Evolutionary conservation across 768 basidiomycete genomes (phyloP).

Genomic region (Boletellus emodensis): DNA sequence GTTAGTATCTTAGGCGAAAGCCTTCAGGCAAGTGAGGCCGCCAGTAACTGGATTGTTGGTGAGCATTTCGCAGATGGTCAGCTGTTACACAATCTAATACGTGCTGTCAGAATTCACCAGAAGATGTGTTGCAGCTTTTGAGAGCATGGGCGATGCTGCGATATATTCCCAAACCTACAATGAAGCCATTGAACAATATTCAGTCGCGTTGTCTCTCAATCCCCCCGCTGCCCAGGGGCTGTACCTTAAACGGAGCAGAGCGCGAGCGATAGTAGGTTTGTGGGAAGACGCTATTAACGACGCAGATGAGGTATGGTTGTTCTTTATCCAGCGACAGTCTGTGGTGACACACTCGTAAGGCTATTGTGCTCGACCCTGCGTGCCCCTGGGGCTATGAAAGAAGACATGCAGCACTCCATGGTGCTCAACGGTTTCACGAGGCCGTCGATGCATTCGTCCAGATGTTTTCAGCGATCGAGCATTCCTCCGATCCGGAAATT

Average conservation of each 20-base stretch:
- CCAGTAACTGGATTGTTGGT: slow-evolving; percentile 6
- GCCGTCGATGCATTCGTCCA: slow-evolving; percentile 1
- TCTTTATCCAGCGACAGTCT: neutral
- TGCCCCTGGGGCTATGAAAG: slow-evolving; percentile 5
- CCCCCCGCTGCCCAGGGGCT: neutral
- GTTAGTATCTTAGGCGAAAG: slow-evolving; percentile 2
- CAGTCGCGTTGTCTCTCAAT: slow-evolving; percentile 10
- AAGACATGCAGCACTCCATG: slow-evolving; percentile 9
- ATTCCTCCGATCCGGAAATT: neutral
- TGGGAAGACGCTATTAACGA: slow-evolving; percentile 17
- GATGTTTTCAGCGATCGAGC: slow-evolving; percentile 6
- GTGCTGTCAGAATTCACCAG: slow-evolving; percentile 1
- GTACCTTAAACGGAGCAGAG: slow-evolving; percentile 15
- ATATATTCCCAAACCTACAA: slow-evolving; percentile 3
- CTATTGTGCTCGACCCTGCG: slow-evolving; percentile 3
- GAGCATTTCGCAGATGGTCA: neutral
- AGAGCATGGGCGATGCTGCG: slow-evolving; percentile 12
- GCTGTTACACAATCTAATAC: neutral
- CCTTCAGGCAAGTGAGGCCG: neutral
- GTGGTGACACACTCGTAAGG: neutral
- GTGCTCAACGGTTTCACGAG: slow-evolving; percentile 3
- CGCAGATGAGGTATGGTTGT: slow-evolving; percentile 8
- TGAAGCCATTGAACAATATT: slow-evolving; percentile 14
- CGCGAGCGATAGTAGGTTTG: slow-evolving; percentile 1
- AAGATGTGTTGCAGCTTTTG: slow-evolving; percentile 4